These are phyloP conservation scores for Phytophthora pistaciae DNA, from an alignment of 352 stramenopile genomes.

Conservation along the genomic window DNA sequence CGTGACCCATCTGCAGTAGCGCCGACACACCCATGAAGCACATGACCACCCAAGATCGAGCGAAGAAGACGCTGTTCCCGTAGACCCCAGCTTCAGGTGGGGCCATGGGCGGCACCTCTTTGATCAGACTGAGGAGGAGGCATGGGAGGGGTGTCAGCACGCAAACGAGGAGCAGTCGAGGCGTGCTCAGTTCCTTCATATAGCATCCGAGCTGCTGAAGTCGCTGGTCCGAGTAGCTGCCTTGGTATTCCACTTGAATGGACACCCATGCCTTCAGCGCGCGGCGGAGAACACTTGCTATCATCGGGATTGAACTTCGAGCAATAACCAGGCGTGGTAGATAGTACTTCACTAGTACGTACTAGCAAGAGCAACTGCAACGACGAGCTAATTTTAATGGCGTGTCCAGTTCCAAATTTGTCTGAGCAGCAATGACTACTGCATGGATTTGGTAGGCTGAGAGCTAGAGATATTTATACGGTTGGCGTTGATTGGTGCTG, in stretches of 20 bases:
- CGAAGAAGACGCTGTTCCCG: slow-evolving; percentile 47
- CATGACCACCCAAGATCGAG: slow-evolving; percentile 21
- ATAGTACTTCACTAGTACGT: too few relatives aligned
- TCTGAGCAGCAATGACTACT: too few relatives aligned
- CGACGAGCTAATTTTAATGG: too few relatives aligned
- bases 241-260: slow-evolving; percentile 32
- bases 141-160: slow-evolving; percentile 43
- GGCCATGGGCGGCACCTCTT: slow-evolving; percentile 37
- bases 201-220: slow-evolving; percentile 14
- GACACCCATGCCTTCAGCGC: slow-evolving; percentile 18
- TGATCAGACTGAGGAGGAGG: slow-evolving; percentile 34
- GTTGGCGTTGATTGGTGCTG: too few relatives aligned
- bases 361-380: too few relatives aligned
- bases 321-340: too few relatives aligned
- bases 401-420: too few relatives aligned
- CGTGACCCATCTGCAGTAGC: slow-evolving; percentile 19
- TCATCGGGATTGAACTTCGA: too few relatives aligned
- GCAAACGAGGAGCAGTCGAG: slow-evolving; percentile 17
- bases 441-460: too few relatives aligned
- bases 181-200: not conserved
- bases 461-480: too few relatives aligned
- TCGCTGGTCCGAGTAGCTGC: slow-evolving; percentile 24
- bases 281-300: too few relatives aligned
- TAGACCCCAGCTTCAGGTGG: slow-evolving; percentile 28
- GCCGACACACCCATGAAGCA: slow-evolving; percentile 22